Conservation (phyloP, 2,329 filamentous ascomycete genomes). For the Clarireedia homoeocarpa region DNA sequence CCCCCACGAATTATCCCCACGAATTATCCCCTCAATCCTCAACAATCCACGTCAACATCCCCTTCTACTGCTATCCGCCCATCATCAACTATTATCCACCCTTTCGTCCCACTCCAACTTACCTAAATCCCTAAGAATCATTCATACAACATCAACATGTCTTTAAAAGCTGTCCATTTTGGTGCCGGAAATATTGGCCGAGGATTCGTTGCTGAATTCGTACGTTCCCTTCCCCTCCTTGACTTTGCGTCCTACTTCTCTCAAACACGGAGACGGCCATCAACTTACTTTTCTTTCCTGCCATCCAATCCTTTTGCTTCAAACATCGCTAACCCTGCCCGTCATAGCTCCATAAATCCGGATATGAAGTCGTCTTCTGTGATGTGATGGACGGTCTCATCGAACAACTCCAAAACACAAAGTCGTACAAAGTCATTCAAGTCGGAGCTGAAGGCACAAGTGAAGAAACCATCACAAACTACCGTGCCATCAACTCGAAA, state of each 20-base stretch:
- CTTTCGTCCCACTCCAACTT: neutral
- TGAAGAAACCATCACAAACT: slow-evolving; percentile 82
- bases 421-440: slow-evolving; percentile 86
- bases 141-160: slow-evolving; percentile 13
- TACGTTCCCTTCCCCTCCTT: neutral
- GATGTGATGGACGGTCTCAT: slow-evolving; percentile 86
- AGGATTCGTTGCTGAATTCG: slow-evolving; percentile 27
- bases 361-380: slow-evolving; percentile 92
- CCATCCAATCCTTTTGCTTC: neutral
- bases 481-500: slow-evolving; percentile 94
- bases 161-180: slow-evolving; percentile 72
- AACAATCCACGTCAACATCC: neutral
- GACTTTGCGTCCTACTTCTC: neutral
- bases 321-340: slow-evolving; percentile 4
- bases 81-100: neutral
- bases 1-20: too few relatives aligned
- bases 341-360: slow-evolving; percentile 60
- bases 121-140: neutral
- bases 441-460: slow-evolving; percentile 77
- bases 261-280: neutral
- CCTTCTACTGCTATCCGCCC: neutral
- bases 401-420: slow-evolving; percentile 63
- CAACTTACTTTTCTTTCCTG: neutral
- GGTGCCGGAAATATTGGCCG: slow-evolving; percentile 75
- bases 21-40: neutral